These are phyloP conservation scores for Rhodamnia rubescens DNA, from an alignment of 345 rosid genomes.

Conservation along the genomic window DNA sequence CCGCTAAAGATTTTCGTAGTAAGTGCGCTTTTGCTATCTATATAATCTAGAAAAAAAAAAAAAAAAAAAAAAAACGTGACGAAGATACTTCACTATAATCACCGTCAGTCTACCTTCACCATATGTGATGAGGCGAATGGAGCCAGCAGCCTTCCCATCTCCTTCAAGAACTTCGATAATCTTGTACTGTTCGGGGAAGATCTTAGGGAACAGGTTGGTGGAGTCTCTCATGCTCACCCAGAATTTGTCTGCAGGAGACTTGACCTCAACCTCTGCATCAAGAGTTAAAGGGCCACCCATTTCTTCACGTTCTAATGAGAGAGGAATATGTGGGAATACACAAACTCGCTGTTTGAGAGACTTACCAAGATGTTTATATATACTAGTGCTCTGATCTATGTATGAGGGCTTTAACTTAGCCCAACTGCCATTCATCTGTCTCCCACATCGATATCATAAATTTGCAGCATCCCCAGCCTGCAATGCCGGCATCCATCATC, in stretches of 20 bases:
- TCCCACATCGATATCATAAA: not conserved
- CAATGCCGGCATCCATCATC: not conserved
- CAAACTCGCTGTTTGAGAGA: not conserved
- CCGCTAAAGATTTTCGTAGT: not conserved
- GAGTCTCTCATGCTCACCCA: constrained; percentile 62
- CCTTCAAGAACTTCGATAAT: constrained; percentile 72
- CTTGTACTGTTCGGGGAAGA: constrained; percentile 69
- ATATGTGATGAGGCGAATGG: constrained; percentile 59
- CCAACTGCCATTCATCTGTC: constrained; percentile 17
- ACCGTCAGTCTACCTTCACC: constrained; percentile 35
- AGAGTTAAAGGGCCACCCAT: constrained; percentile 46
- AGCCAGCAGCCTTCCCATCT: constrained; percentile 71
- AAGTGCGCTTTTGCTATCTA: not conserved
- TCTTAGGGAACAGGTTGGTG: constrained; percentile 46
- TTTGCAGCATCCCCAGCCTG: not conserved
- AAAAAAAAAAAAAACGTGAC: not conserved
- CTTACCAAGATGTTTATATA: not conserved
- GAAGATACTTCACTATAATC: not conserved
- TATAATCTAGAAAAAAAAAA: not conserved
- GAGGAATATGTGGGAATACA: not conserved
- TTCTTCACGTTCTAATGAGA: not conserved
- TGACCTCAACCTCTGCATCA: constrained; percentile 61
- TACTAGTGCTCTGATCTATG: not conserved
- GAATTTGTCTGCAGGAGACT: constrained; percentile 55
- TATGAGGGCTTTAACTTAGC: constrained; percentile 14